Base-by-base conservation (phyloP, 345 rosid genomes). In the Eucalyptus sp. region DNA sequence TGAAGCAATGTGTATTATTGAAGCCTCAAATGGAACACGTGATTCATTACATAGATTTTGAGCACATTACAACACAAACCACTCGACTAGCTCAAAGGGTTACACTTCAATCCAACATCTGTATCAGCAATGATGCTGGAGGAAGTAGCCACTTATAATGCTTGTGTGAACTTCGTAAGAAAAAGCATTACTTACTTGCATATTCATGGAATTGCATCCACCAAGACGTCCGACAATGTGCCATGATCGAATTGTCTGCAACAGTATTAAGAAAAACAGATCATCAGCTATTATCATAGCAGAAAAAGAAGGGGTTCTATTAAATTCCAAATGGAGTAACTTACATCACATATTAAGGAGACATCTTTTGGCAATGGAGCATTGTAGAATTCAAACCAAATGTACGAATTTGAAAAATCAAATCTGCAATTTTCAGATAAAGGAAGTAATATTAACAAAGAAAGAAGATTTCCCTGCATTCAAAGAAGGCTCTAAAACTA, bases 121-220 rank as follows among this genome's bases (percentile, higher is more conserved):
- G 5, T 76, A 41, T 11, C 48, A 37, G 83, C 83, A 20, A 76
- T 76, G 48, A 76, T 37, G 83, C 48, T 76, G 83, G 48, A 41
- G 83, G 48, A 76, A 41, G 48, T 20, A 10, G 48, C 48, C 64
- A 6, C 62, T 25, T n/a, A 33, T 31, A 52, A 86, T 31, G 56
- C 66, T 16, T 56, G 64, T 33, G 43, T 33, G 64, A n/a, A 43
- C 17, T 71, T 37, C 5, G 3, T 76, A 46, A 51, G 41, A 29
- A n/a, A 12, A 58, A 90, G 9, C 43, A 88, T 33, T 81, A 66
- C 87, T 89, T 93, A 96, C 99, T 92, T 98, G 99, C 98, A 98
- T 96, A 92, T 98, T 98, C 99, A 98, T 94, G 92, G 99, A 93
- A 91, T 96, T 96, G 94, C 96, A 96, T 88, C 99, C 99, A 91